A percentile compares a stretch with the other conserved stretches of the same genome.
phyloP scores from a whole-genome alignment of 176 grass and related monocot species.

The Aegilops umbellulata region DNA sequence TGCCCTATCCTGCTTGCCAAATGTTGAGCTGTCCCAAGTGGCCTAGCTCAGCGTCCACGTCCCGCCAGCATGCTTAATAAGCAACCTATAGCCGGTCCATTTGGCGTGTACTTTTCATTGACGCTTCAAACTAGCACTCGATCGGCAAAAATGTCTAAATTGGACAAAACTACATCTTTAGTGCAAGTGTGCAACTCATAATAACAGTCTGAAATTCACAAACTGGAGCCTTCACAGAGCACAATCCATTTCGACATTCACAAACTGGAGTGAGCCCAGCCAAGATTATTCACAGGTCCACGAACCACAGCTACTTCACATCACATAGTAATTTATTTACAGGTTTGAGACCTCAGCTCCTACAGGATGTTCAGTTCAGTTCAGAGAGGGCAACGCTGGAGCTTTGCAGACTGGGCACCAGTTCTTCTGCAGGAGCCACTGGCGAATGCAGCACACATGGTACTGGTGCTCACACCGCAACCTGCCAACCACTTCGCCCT shows the following conservation, averaged over 20 bases:
- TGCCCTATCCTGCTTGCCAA: no score
- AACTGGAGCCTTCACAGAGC: not conserved
- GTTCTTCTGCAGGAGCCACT: conserved; percentile 76
- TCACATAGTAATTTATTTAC: not conserved
- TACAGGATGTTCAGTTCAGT: not conserved
- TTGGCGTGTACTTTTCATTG: not conserved
- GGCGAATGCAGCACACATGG: conserved; percentile 58
- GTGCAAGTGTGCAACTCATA: no score
- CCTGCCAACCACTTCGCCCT: conserved; percentile 48
- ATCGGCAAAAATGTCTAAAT: not conserved
- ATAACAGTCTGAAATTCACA: not conserved
- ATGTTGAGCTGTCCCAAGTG: no score
- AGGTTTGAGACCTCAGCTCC: not conserved
- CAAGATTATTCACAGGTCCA: conserved; percentile 12
- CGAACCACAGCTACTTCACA: not conserved
- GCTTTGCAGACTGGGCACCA: conserved; percentile 73
- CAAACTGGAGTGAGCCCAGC: not conserved
- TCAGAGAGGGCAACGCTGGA: conserved; percentile 29
- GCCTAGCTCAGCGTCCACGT: not conserved
- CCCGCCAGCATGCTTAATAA: not conserved
- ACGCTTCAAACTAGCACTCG: not conserved
- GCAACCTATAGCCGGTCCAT: not conserved
- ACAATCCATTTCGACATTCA: not conserved
- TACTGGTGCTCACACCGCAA: conserved; percentile 65
- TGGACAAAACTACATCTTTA: no score